Percentiles rank a stretch among this genome's conserved stretches.
Evolutionary conservation across 2,329 filamentous ascomycete species (phyloP).

Genomic region (Moelleriella libera): DNA sequence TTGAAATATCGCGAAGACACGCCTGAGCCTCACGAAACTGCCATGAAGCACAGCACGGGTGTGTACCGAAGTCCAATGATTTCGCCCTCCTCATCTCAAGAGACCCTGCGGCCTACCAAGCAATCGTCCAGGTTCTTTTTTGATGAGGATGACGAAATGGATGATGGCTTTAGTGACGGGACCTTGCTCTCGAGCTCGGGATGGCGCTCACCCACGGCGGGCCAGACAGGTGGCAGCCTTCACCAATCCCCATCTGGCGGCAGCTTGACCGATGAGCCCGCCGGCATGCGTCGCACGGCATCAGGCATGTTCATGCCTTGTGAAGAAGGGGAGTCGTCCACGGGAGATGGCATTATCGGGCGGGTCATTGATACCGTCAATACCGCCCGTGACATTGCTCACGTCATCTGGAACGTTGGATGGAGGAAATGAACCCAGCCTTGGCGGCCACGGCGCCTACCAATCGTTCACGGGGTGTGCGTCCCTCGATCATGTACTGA

Average conservation of each 20-base stretch:
- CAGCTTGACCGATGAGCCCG: constrained; percentile 35
- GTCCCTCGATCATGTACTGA: too few species aligned
- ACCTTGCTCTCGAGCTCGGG: constrained; percentile 14
- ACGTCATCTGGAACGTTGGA: constrained; percentile 60
- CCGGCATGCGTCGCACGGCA: constrained; percentile 60
- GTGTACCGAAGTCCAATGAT: constrained; percentile 33
- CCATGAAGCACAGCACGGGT: constrained; percentile 43
- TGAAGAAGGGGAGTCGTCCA: constrained; percentile 53
- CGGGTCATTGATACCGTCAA: constrained; percentile 71
- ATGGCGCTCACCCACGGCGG: constrained; percentile 16
- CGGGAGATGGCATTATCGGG: constrained; percentile 54
- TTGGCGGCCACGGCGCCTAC: too few species aligned
- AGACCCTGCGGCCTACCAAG: constrained; percentile 61
- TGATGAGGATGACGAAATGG: constrained; percentile 44
- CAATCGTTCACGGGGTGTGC: too few species aligned
- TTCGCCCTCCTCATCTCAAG: constrained; percentile 68
- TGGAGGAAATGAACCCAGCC: constrained; percentile 37
- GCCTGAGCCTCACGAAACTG: constrained; percentile 48
- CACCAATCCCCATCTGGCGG: constrained; percentile 33
- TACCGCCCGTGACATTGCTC: constrained; percentile 55
- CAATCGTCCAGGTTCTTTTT: constrained; percentile 50
- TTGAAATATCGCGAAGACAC: constrained; percentile 73
- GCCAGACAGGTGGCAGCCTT: constrained; percentile 16
- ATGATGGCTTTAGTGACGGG: constrained; percentile 33
- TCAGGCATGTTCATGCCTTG: constrained; percentile 90